phyloP scores from a whole-genome alignment of 441 rosid species.

The Geranium incanum region DNA sequence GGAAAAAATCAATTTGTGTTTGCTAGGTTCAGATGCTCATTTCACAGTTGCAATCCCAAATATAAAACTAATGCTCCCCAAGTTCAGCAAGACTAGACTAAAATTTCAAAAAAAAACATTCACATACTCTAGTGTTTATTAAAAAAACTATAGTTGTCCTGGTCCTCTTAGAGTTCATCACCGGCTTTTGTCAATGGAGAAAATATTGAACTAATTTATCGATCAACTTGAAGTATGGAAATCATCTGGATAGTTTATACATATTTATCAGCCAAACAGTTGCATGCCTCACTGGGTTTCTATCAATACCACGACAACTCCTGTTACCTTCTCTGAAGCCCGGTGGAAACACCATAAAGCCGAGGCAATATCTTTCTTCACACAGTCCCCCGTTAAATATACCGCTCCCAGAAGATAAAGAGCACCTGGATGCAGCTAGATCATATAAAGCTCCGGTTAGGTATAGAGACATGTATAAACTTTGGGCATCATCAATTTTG shows the following conservation, averaged over 20 bases:
- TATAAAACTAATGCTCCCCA: too few species aligned
- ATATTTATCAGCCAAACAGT: not conserved
- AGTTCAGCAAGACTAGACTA: not conserved
- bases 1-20: too few species aligned
- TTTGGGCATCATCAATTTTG: constrained; percentile 13
- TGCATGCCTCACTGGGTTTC: not conserved
- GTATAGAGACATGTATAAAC: constrained; percentile 6
- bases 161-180: not conserved
- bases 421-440: constrained; percentile 86
- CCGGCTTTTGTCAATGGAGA: not conserved
- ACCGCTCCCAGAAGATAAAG: constrained; percentile 86
- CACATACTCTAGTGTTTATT: not conserved
- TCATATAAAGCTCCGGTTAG: constrained; percentile 29
- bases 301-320: not conserved
- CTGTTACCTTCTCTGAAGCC: constrained; percentile 69
- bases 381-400: constrained; percentile 80
- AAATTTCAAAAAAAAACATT: not conserved
- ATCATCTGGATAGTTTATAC: not conserved
- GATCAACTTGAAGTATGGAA: not conserved
- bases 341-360: constrained; percentile 94
- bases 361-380: constrained; percentile 77
- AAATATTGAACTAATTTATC: not conserved
- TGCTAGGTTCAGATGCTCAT: too few species aligned
- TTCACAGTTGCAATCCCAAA: too few species aligned
- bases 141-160: not conserved